These are phyloP conservation scores for Chytriomyces confervae DNA, from an alignment of 192 early-diverging fungal species.

Conservation along the genomic window DNA sequence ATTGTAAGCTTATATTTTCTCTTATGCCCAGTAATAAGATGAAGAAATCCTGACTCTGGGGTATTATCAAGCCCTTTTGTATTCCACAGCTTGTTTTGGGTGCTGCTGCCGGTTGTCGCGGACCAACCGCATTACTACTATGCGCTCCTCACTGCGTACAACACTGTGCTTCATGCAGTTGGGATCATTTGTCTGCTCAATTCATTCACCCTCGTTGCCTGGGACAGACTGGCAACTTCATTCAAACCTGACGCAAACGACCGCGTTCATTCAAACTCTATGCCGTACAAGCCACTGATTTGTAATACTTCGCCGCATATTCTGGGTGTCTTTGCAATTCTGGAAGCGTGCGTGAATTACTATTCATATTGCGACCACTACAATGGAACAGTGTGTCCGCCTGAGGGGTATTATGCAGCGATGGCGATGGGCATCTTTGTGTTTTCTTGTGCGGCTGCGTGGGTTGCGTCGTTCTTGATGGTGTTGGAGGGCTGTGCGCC, in stretches of 20 bases:
- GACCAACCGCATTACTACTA: neutral
- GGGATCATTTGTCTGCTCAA: constrained; percentile 8
- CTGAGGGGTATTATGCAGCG: neutral
- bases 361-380: constrained; percentile 13
- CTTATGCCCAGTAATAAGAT: too few relatives aligned
- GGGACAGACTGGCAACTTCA: constrained; percentile 1
- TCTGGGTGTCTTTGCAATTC: neutral
- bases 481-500: constrained; percentile 9
- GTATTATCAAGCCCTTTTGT: neutral
- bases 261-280: neutral
- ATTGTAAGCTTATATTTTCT: too few relatives aligned
- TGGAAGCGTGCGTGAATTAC: constrained; percentile 17
- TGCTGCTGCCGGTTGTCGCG: neutral
- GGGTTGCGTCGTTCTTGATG: constrained; percentile 1
- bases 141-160: neutral
- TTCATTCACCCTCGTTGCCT: constrained; percentile 4
- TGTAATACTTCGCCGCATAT: neutral
- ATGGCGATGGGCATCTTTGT: neutral
- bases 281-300: neutral
- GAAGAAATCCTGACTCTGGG: too few relatives aligned
- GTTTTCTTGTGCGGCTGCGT: neutral
- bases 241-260: neutral
- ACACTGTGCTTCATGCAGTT: neutral
- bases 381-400: neutral
- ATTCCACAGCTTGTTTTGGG: neutral